These are phyloP conservation scores for Fusarium tjaetaba DNA, from an alignment of 2,329 filamentous ascomycete species.

Conservation along the genomic window DNA sequence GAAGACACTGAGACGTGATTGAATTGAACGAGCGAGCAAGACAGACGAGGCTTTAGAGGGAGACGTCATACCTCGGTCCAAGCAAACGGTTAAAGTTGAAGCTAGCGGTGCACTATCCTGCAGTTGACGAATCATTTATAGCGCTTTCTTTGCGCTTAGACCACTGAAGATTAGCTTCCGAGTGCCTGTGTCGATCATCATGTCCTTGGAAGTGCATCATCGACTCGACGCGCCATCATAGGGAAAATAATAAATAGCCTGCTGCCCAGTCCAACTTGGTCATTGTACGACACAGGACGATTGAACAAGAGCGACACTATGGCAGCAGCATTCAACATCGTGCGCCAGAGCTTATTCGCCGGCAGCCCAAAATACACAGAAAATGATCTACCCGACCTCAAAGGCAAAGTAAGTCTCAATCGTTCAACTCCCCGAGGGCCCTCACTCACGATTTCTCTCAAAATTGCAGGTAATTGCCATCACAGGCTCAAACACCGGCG, in stretches of 20 bases:
- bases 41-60: no score
- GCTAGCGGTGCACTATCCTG: background rate
- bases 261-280: background rate
- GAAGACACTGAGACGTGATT: fast-evolving
- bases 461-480: conserved; percentile 58
- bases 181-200: background rate
- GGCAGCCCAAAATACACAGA: conserved; percentile 38
- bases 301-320: no score
- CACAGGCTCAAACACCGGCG: conserved; percentile 52
- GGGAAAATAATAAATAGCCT: background rate
- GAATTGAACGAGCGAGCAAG: background rate
- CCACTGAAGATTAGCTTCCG: background rate
- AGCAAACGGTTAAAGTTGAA: background rate
- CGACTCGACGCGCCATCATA: background rate
- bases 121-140: background rate
- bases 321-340: background rate
- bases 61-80: background rate
- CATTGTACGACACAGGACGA: no score
- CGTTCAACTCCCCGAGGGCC: background rate
- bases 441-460: background rate
- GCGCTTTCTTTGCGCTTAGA: background rate
- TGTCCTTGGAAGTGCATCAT: background rate
- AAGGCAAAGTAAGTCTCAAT: conserved; percentile 58
- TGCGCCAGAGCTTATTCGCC: conserved; percentile 22
- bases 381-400: conserved; percentile 71